Conservation (phyloP, 1,284 basidiomycete genomes). For the Cystobasidiaceae sp. region DNA sequence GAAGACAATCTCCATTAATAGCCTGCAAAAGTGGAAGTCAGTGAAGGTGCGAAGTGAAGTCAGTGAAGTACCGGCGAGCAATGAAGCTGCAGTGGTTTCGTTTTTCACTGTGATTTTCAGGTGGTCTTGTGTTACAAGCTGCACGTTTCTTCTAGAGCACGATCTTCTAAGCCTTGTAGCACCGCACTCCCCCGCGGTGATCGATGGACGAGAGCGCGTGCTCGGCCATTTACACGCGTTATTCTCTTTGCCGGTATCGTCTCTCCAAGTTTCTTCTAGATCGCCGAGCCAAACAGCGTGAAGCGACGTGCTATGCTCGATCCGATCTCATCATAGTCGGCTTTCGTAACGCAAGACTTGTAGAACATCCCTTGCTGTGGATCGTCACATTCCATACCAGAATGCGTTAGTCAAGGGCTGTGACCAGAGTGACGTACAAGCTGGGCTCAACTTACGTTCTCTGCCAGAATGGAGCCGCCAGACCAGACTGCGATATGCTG, state of each 20-base stretch:
- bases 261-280: conserved; percentile 1
- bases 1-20: too few species aligned
- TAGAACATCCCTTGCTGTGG: conserved; percentile 81
- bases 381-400: neutral
- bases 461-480: conserved; percentile 88
- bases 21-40: too few species aligned
- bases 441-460: conserved; percentile 58
- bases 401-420: neutral
- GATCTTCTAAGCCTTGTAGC: too few species aligned
- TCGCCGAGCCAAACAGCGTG: conserved; percentile 70
- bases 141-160: too few species aligned
- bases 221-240: neutral
- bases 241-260: neutral
- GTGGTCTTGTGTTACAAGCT: too few species aligned
- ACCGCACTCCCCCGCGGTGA: too few species aligned
- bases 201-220: too few species aligned
- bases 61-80: too few species aligned
- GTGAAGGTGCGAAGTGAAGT: too few species aligned
- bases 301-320: conserved; percentile 92
- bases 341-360: conserved; percentile 93
- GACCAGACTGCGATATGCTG: conserved; percentile 99
- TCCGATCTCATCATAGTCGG: conserved; percentile 94
- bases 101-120: too few species aligned
- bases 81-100: too few species aligned
- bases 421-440: neutral